Conservation (phyloP, 306 rosid species). For the Ormosia semicastrata region DNA sequence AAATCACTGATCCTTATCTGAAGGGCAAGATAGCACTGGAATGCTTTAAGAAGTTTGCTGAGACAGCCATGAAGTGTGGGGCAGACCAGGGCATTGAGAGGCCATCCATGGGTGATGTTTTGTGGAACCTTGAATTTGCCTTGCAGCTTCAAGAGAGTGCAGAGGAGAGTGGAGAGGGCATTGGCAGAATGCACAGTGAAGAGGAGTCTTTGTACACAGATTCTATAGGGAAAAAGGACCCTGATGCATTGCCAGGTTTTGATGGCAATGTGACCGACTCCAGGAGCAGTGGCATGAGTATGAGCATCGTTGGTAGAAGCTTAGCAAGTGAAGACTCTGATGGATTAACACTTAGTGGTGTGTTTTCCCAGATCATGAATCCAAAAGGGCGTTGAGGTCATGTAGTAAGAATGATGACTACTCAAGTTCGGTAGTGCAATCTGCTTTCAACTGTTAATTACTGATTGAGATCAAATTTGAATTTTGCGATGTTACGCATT, state of each 20-base stretch:
- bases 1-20: slow-evolving; percentile 73
- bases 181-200: slow-evolving; percentile 36
- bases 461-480: slow-evolving; percentile 32
- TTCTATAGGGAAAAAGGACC: slow-evolving; percentile 56
- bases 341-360: slow-evolving; percentile 75
- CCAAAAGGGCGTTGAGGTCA: slow-evolving; percentile 68
- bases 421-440: slow-evolving; percentile 16
- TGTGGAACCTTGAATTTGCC: slow-evolving; percentile 99
- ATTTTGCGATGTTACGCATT: slow-evolving; percentile 14
- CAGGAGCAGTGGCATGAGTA: slow-evolving; percentile 69
- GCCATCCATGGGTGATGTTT: slow-evolving; percentile 98
- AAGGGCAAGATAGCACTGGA: slow-evolving; percentile 92
- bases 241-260: slow-evolving; percentile 34
- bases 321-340: slow-evolving; percentile 78
- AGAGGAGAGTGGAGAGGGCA: slow-evolving; percentile 74
- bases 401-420: not conserved
- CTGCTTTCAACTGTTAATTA: slow-evolving; percentile 20
- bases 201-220: slow-evolving; percentile 43
- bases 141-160: slow-evolving; percentile 99
- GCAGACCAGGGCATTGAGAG: slow-evolving; percentile 92
- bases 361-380: slow-evolving; percentile 83
- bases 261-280: slow-evolving; percentile 65
- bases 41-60: slow-evolving; percentile 91
- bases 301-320: slow-evolving; percentile 81
- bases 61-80: slow-evolving; percentile 98